Evolutionary conservation across 2,329 filamentous ascomycete genomes (phyloP).

Genomic region (Apiospora pterosperma): DNA sequence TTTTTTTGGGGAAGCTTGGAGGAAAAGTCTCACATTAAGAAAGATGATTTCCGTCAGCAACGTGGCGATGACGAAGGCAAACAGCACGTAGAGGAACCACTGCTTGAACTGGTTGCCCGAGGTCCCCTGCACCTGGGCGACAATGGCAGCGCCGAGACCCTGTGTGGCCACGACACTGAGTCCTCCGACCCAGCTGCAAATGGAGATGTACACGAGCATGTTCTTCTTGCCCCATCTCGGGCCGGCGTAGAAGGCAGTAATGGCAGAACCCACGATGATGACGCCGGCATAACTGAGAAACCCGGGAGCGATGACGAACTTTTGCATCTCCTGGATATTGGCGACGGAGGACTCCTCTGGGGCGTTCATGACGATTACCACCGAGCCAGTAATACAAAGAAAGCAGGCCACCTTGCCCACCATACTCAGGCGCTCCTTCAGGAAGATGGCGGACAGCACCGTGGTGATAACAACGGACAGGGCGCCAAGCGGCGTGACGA

Average conservation of each 20-base stretch:
- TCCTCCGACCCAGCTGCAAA: conserved; percentile 92
- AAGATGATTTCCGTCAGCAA: conserved; percentile 92
- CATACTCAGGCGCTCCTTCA: conserved; percentile 93
- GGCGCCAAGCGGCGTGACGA: conserved; percentile 89
- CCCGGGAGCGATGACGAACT: conserved; percentile 79
- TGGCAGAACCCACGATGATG: conserved; percentile 67
- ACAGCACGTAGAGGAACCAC: conserved; percentile 91
- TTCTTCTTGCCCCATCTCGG: conserved; percentile 92
- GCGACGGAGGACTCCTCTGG: conserved; percentile 80
- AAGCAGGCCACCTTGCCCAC: conserved; percentile 96
- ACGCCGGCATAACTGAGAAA: conserved; percentile 84
- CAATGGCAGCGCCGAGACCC: conserved; percentile 84
- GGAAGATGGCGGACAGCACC: conserved; percentile 85
- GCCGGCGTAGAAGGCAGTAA: conserved; percentile 76
- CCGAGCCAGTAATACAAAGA: conserved; percentile 86
- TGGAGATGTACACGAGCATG: conserved; percentile 95
- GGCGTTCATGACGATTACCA: conserved; percentile 93
- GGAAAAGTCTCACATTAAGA: conserved; percentile 70
- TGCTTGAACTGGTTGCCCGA: conserved; percentile 78
- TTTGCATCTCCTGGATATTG: conserved; percentile 89
- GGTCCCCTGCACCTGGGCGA: conserved; percentile 77
- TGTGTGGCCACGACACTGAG: conserved; percentile 94
- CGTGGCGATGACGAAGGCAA: conserved; percentile 88
- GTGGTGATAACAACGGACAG: conserved; percentile 91
- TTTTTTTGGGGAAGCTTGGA: not conserved